A percentile compares a stretch with the other conserved stretches of the same genome.
Evolutionary conservation across 208 protist species (phyloP).

Genomic region (Leishmania mexicana): DNA sequence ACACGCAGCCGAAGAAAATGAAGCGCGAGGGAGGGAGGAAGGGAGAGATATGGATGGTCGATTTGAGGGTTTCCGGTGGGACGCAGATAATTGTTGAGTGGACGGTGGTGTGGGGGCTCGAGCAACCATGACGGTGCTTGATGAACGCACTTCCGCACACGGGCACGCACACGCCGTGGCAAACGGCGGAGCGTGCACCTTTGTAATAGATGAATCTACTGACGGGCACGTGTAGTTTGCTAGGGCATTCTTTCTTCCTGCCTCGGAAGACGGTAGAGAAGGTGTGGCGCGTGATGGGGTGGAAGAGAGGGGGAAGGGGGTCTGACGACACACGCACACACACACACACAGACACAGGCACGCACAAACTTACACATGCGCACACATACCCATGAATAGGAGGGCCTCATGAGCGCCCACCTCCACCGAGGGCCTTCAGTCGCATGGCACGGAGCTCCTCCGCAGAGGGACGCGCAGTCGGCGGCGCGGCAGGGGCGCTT

Average conservation of each 20-base stretch:
- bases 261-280: not conserved
- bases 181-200: not conserved
- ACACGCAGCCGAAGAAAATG: not conserved
- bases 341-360: not conserved
- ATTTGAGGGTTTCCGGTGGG: too few relatives aligned
- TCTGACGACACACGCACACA: conserved; percentile 16
- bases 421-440: conserved; percentile 13
- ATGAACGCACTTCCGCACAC: not conserved
- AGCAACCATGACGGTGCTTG: not conserved
- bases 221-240: not conserved
- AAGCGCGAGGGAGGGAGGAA: not conserved
- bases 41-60: not conserved
- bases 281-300: not conserved
- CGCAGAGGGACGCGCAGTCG: conserved; percentile 15
- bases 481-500: conserved; percentile 6
- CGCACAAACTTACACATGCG: conserved; percentile 25
- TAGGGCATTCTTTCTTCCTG: not conserved
- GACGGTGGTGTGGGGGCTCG: not conserved
- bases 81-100: not conserved
- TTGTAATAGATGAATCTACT: not conserved
- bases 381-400: not conserved
- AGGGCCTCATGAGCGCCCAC: not conserved
- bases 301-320: not conserved
- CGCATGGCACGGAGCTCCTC: conserved; percentile 27
- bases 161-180: not conserved